A percentile compares a stretch with the other conserved stretches of the same genome.
Evolutionary conservation across 2,329 filamentous ascomycete species (phyloP).

Genomic region (Chaetomiaceae sp.): DNA sequence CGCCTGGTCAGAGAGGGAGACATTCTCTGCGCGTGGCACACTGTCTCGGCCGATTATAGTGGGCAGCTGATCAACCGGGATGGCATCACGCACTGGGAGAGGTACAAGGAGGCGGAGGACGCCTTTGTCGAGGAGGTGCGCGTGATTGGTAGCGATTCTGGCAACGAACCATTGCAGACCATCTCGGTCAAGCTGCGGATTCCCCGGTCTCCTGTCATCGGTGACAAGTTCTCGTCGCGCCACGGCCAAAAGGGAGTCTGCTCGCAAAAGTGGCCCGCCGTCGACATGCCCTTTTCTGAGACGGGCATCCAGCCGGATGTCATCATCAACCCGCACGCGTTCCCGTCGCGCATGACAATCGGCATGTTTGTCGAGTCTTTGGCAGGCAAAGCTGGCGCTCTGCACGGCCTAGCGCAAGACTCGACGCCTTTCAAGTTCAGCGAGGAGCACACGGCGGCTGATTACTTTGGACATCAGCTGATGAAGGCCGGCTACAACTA

Average conservation of each 20-base stretch:
- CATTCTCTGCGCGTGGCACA: constrained; percentile 84
- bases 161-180: constrained; percentile 77
- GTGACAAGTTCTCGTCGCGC: constrained; percentile 98
- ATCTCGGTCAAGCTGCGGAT: constrained; percentile 91
- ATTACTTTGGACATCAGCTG: constrained; percentile 95
- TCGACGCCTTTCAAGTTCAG: constrained; percentile 93
- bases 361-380: constrained; percentile 98
- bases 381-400: constrained; percentile 87
- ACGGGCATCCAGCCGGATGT: constrained; percentile 94
- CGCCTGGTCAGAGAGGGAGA: constrained; percentile 74
- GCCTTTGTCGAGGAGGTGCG: constrained; percentile 92
- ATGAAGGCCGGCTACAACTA: constrained; percentile 96
- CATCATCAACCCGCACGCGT: constrained; percentile 99
- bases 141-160: constrained; percentile 79
- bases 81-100: constrained; percentile 78
- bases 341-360: constrained; percentile 99
- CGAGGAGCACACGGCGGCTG: constrained; percentile 83
- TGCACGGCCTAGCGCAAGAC: constrained; percentile 95
- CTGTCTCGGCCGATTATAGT: constrained; percentile 73
- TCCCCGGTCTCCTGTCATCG: constrained; percentile 85
- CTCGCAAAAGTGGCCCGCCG: constrained; percentile 90
- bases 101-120: constrained; percentile 88
- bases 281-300: constrained; percentile 96
- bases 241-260: constrained; percentile 98
- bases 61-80: constrained; percentile 81